Conservation (phyloP, 75 land plant genomes). For the Gnetum montanum region DNA sequence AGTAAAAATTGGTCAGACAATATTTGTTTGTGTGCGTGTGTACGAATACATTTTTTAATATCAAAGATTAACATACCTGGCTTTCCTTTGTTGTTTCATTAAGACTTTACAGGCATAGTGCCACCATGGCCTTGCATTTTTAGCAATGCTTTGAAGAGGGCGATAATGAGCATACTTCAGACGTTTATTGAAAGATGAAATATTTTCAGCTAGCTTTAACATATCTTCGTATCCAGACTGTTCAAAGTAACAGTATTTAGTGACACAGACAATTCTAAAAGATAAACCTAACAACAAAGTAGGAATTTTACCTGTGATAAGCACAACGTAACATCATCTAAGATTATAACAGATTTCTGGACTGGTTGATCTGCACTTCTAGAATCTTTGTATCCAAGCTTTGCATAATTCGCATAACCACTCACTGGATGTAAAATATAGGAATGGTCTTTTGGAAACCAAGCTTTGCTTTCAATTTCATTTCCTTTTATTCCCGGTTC, state of each 20-base stretch:
- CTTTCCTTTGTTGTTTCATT: slow-evolving; percentile 65
- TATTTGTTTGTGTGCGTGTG: no score
- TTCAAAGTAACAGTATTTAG: not conserved
- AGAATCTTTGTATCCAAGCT: slow-evolving; percentile 42
- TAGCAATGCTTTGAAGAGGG: slow-evolving; percentile 47
- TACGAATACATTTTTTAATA: no score
- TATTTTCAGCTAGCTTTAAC: slow-evolving; percentile 84
- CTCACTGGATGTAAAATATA: slow-evolving; percentile 84
- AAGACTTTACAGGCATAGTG: slow-evolving; percentile 73
- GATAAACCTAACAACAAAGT: not conserved
- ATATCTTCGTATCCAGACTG: slow-evolving; percentile 87
- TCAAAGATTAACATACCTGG: slow-evolving; percentile 43
- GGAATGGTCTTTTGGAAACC: slow-evolving; percentile 26
- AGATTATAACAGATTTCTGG: slow-evolving; percentile 67
- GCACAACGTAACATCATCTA: slow-evolving; percentile 90
- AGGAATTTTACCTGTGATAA: slow-evolving; percentile 63
- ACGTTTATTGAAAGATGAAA: slow-evolving; percentile 80
- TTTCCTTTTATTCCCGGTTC: slow-evolving; percentile 37
- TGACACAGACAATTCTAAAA: not conserved
- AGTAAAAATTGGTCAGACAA: no score
- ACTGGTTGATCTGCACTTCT: slow-evolving; percentile 40
- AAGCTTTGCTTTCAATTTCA: slow-evolving; percentile 21
- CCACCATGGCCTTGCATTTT: slow-evolving; percentile 85
- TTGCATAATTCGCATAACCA: slow-evolving; percentile 80
- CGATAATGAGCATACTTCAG: slow-evolving; percentile 87